A percentile compares a stretch with the other conserved stretches of the same genome.
phyloP scores from a whole-genome alignment of 108 stramenopile genomes.

The Craspedostauros australis region DNA sequence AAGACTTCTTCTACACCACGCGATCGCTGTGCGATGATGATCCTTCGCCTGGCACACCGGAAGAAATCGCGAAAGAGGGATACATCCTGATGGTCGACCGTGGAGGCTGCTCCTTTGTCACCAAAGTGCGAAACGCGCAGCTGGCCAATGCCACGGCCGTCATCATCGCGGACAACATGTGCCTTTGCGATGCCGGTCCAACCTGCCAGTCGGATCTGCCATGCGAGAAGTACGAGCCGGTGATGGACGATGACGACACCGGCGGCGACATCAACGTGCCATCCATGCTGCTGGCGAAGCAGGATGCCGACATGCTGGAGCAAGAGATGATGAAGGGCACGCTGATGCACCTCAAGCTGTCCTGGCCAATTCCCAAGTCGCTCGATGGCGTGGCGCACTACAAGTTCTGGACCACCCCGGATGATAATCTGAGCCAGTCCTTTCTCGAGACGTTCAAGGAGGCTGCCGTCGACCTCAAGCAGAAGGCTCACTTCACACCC shows the following conservation, averaged over 20 bases:
- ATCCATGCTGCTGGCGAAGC: slow-evolving; percentile 63
- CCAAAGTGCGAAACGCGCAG: slow-evolving; percentile 82
- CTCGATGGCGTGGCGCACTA: slow-evolving; percentile 88
- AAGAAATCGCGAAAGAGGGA: slow-evolving; percentile 23
- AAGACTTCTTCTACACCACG: slow-evolving; percentile 58
- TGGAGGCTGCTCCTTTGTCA: slow-evolving; percentile 85
- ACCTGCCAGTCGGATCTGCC: neutral
- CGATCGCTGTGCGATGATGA: slow-evolving; percentile 40
- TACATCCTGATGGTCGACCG: slow-evolving; percentile 87
- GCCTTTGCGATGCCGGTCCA: slow-evolving; percentile 40
- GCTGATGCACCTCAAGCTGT: slow-evolving; percentile 71
- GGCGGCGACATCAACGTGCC: slow-evolving; percentile 83
- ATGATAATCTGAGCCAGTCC: slow-evolving; percentile 47
- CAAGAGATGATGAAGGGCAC: slow-evolving; percentile 41
- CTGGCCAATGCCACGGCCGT: slow-evolving; percentile 69
- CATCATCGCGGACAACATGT: slow-evolving; percentile 73
- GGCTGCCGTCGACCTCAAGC: slow-evolving; percentile 54
- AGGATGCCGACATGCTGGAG: slow-evolving; percentile 66
- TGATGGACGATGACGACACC: slow-evolving; percentile 88
- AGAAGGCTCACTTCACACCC: slow-evolving; percentile 79
- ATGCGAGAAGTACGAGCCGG: slow-evolving; percentile 57
- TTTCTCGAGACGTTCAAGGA: slow-evolving; percentile 75
- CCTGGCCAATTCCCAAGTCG: slow-evolving; percentile 76
- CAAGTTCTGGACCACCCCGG: slow-evolving; percentile 82
- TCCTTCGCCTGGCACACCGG: slow-evolving; percentile 47